phyloP scores from a whole-genome alignment of 495 filamentous ascomycete species.

The Xylaria curta region DNA sequence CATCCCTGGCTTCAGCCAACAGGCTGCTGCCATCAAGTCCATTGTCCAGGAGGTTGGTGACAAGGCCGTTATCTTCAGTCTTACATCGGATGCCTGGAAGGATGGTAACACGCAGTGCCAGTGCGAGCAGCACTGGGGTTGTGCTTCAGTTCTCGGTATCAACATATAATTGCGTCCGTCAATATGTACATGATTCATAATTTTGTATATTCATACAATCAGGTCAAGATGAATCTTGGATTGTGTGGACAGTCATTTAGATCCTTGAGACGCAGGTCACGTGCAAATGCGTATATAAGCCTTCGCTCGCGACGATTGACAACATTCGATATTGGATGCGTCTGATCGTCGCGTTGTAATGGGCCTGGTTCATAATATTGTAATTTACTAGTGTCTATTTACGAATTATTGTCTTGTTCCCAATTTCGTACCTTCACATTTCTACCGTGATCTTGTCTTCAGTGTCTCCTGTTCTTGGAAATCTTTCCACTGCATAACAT shows the following conservation, averaged over 20 bases:
- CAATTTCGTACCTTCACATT: background rate
- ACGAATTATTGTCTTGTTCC: constrained; percentile 15
- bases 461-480: background rate
- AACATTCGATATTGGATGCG: background rate
- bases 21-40: constrained; percentile 70
- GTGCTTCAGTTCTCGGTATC: constrained; percentile 46
- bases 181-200: constrained; percentile 26
- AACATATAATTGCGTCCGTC: constrained; percentile 31
- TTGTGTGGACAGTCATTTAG: background rate
- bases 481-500: background rate
- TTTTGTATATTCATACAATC: constrained; percentile 7
- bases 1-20: constrained; percentile 68
- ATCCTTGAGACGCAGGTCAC: background rate
- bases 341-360: background rate
- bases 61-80: constrained; percentile 79
- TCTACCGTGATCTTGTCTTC: background rate
- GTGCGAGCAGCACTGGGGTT: constrained; percentile 85
- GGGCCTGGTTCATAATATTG: constrained; percentile 46
- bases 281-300: constrained; percentile 14
- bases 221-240: background rate
- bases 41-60: constrained; percentile 62
- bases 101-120: constrained; percentile 61
- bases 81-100: constrained; percentile 85
- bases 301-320: background rate
- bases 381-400: constrained; percentile 49